phyloP scores from a whole-genome alignment of 345 rosid genomes.

The Eucalyptus curtisii region DNA sequence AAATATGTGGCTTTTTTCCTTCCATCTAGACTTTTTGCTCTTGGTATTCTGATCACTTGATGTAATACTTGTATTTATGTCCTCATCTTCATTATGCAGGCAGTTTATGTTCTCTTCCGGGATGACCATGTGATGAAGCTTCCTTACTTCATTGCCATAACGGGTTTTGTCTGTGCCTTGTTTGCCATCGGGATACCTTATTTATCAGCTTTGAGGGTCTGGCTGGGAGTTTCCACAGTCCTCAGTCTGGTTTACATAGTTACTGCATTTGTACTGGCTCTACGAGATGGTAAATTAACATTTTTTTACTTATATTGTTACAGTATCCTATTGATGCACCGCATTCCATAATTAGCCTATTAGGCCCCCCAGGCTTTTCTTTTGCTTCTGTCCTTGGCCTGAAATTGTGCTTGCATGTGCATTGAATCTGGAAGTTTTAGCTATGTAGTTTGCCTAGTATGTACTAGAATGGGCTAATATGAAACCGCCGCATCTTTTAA shows the following conservation, averaged over 20 bases:
- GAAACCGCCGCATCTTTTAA: neutral
- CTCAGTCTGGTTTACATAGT: conserved; percentile 50
- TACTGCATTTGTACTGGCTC: conserved; percentile 43
- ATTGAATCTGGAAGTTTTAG: neutral
- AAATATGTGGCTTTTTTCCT: neutral
- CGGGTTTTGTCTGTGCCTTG: conserved; percentile 39
- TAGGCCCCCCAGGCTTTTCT: neutral
- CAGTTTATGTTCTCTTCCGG: conserved; percentile 32
- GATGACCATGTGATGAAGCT: conserved; percentile 41
- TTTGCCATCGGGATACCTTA: conserved; percentile 84
- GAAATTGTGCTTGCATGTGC: neutral
- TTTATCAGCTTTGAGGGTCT: conserved; percentile 69
- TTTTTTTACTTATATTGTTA: neutral
- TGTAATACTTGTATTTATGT: neutral
- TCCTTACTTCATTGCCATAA: conserved; percentile 39
- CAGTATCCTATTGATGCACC: neutral
- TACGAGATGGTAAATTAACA: conserved; percentile 46
- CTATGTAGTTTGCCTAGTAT: neutral
- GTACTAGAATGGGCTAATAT: neutral
- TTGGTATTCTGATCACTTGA: neutral
- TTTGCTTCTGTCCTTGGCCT: neutral
- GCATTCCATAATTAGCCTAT: neutral
- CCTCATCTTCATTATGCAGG: conserved; percentile 17
- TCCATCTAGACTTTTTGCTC: neutral
- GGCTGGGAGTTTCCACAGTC: conserved; percentile 83